Base-by-base conservation (phyloP, 495 filamentous ascomycete genomes). In the Staphylotrichum tortipilum region DNA sequence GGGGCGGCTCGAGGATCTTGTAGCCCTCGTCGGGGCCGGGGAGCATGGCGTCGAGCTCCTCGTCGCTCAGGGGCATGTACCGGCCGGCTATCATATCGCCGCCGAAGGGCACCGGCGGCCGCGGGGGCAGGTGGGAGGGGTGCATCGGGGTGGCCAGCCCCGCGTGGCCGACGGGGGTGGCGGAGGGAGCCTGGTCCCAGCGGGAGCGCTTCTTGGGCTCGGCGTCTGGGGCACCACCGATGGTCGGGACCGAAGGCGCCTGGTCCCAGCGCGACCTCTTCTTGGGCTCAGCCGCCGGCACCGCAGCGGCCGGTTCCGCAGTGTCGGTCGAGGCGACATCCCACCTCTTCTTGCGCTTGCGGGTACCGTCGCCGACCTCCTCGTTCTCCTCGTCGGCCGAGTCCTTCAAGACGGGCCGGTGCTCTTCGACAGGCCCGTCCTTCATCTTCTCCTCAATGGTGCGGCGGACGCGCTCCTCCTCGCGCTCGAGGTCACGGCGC, bases 341-440 rank as follows among this genome's bases (percentile, higher is more conserved):
- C 92, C 92, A 97, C 61, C 92, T 77, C 72, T 92, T 89, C 75
- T 94, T 96, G 55, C 88, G 80, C 76, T 90, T 95, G 46, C 83
- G 77, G 3, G 75, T 64, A 11, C 76, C 70, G 7, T 49, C 37
- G 47, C 37, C 37, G 37, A 71, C 74, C 57, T 85, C 85, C 66
- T 89, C 74, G 56, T 86, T 85, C 66, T 89, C 84, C 68, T 89
- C 83, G 41, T 82, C 81, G 38, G 74, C 53, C 12, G 34, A 72
- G 7, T 83, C 76, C 56, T 80, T 83, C 47, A 95, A 75, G 23
- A 80, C 86, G 44, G 90, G 78, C 63, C 85, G 63, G 44, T 61
- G 66, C 41, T 82, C 75, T 53, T 84, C 81, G n/a, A 77, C 82
- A 69, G 53, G 77, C 73, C 54, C 60, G 14, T 59, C 69, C 61